phyloP scores from a whole-genome alignment of 2,329 filamentous ascomycete species.

The Colletotrichum lentis region DNA sequence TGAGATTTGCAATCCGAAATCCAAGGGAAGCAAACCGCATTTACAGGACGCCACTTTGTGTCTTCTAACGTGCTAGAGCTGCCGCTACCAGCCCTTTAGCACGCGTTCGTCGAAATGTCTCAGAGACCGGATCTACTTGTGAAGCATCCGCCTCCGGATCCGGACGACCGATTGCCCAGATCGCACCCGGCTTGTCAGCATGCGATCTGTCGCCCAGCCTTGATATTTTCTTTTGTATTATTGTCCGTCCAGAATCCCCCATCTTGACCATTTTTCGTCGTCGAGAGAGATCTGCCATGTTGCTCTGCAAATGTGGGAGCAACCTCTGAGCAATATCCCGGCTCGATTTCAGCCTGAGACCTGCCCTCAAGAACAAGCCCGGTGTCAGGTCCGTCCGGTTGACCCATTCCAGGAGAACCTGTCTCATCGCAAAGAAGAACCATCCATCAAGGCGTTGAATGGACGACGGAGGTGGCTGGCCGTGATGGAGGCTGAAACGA shows the following conservation, averaged over 20 bases:
- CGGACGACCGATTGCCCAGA: constrained; percentile 3
- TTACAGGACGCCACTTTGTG: not conserved
- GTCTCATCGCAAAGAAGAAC: too few relatives aligned
- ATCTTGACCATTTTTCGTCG: not conserved
- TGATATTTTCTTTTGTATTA: too few relatives aligned
- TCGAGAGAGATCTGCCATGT: not conserved
- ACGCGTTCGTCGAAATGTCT: constrained; percentile 24
- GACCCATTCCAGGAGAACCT: not conserved
- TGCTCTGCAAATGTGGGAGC: too few relatives aligned
- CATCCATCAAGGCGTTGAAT: not conserved
- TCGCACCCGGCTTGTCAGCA: not conserved
- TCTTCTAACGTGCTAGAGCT: not conserved
- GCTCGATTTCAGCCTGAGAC: not conserved
- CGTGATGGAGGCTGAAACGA: not conserved
- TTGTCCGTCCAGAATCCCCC: too few relatives aligned
- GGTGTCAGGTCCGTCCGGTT: not conserved
- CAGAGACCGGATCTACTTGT: not conserved
- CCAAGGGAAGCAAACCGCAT: not conserved
- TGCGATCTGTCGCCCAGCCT: not conserved
- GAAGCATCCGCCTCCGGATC: constrained; percentile 3
- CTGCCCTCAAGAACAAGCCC: not conserved
- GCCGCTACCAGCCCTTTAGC: not conserved
- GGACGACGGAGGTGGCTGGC: not conserved
- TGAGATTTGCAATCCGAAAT: not conserved
- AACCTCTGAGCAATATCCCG: too few relatives aligned